A percentile compares a stretch with the other conserved stretches of the same genome.
Conservation (phyloP, 2,329 filamentous ascomycete genomes). For the Beauveria rudraprayagi region DNA sequence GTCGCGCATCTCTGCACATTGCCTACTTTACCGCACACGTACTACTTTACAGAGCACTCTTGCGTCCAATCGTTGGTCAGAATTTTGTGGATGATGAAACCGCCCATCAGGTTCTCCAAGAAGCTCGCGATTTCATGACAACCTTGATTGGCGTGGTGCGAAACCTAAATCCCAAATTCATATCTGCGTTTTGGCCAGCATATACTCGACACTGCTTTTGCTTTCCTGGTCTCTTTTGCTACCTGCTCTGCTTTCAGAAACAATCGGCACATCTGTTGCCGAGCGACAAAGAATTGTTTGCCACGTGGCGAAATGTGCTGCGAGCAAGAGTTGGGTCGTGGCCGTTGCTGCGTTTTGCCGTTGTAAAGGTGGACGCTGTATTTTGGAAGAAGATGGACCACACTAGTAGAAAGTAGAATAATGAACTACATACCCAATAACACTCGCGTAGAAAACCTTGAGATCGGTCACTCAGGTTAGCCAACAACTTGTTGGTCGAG, state of each 20-base stretch:
- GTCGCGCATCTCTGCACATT: conserved; percentile 12
- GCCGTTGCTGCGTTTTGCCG: conserved; percentile 16
- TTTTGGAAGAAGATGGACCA: conserved; percentile 16
- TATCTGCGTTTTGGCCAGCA: conserved; percentile 17
- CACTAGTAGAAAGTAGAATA: neutral
- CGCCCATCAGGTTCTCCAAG: conserved; percentile 11
- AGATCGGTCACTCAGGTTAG: too few species aligned
- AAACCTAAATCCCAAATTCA: conserved; percentile 13
- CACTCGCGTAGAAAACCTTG: too few species aligned
- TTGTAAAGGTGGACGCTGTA: conserved; percentile 18
- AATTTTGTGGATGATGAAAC: neutral
- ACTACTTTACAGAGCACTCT: conserved; percentile 11
- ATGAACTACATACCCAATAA: too few species aligned
- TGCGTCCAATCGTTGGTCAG: conserved; percentile 12
- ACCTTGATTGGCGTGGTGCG: conserved; percentile 14
- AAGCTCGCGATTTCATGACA: conserved; percentile 14
- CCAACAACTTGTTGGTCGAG: too few species aligned
- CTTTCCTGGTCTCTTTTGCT: conserved; percentile 16
- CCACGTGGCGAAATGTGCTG: conserved; percentile 15
- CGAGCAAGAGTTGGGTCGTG: conserved; percentile 16
- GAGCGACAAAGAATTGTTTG: conserved; percentile 13
- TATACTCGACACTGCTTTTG: conserved; percentile 16
- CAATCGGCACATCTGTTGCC: conserved; percentile 6
- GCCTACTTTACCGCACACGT: conserved; percentile 14
- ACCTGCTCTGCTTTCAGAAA: conserved; percentile 14